These are phyloP conservation scores for Aspergillus costaricaensis DNA, from an alignment of 2,329 filamentous ascomycete species.

Conservation along the genomic window DNA sequence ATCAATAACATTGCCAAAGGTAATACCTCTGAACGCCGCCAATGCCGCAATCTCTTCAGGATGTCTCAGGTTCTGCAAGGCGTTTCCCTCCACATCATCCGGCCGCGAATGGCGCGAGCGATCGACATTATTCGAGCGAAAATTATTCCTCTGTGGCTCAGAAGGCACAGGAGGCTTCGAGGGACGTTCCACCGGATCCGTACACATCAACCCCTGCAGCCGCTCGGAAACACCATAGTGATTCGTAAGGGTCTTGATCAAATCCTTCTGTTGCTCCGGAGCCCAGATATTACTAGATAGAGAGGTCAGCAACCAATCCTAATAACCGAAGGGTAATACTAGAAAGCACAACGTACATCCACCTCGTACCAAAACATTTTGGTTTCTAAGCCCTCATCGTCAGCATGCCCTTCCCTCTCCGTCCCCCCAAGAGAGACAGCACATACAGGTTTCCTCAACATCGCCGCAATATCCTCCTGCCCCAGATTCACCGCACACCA, in stretches of 20 bases:
- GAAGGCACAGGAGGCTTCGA: conserved; percentile 23
- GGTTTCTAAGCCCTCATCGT: conserved; percentile 41
- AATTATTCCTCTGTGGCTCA: conserved; percentile 17
- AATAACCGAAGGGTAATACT: too few species aligned
- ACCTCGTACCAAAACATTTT: conserved; percentile 59
- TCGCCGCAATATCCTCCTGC: conserved; percentile 34
- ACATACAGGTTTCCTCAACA: conserved; percentile 39
- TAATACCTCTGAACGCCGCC: conserved; percentile 39
- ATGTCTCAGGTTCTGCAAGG: conserved; percentile 26
- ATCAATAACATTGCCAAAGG: conserved; percentile 63
- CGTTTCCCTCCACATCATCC: conserved; percentile 36
- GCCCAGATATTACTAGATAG: conserved; percentile 66
- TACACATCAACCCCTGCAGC: conserved; percentile 64
- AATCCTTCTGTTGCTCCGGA: conserved; percentile 60
- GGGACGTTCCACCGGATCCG: conserved; percentile 49
- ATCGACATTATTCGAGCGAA: conserved; percentile 13
- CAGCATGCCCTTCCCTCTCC: neutral
- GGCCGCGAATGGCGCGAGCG: conserved; percentile 16
- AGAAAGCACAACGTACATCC: conserved; percentile 60
- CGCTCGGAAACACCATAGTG: conserved; percentile 70
- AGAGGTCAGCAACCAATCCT: neutral
- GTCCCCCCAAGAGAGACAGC: too few species aligned
- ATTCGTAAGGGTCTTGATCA: conserved; percentile 58
- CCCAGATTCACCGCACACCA: conserved; percentile 43
- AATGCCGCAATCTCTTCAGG: conserved; percentile 24